Percentiles rank a stretch among this genome's conserved stretches.
Conservation (phyloP, 257 asterid species). For the Solanum clarkiae region DNA sequence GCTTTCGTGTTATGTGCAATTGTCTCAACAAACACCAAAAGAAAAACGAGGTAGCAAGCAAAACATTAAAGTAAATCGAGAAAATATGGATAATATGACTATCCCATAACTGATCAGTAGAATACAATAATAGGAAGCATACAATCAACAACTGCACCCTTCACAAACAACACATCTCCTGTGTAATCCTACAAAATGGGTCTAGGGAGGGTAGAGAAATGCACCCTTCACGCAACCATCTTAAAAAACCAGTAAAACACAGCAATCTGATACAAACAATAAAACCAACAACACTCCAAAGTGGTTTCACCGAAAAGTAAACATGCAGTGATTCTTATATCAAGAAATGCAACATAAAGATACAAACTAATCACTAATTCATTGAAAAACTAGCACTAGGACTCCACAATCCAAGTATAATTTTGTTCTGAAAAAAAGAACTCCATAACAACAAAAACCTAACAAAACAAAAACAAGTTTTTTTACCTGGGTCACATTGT, state of each 20-base stretch:
- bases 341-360: background rate
- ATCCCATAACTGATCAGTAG: background rate
- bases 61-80: background rate
- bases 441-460: background rate
- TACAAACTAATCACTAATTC: background rate
- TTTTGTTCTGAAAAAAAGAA: background rate
- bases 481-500: constrained; percentile 21
- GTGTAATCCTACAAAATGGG: background rate
- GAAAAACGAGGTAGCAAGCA: background rate
- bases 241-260: background rate
- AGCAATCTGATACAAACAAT: background rate
- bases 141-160: background rate
- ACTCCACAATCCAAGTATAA: background rate
- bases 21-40: background rate
- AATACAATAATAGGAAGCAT: background rate
- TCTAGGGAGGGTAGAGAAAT: background rate
- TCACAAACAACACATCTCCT: background rate
- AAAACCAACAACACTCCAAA: background rate
- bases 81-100: background rate
- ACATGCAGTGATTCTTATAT: background rate
- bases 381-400: background rate
- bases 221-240: background rate
- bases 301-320: background rate
- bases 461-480: background rate
- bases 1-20: background rate